Base-by-base conservation (phyloP, 108 stramenopile genomes). In the Seminavis robusta region DNA sequence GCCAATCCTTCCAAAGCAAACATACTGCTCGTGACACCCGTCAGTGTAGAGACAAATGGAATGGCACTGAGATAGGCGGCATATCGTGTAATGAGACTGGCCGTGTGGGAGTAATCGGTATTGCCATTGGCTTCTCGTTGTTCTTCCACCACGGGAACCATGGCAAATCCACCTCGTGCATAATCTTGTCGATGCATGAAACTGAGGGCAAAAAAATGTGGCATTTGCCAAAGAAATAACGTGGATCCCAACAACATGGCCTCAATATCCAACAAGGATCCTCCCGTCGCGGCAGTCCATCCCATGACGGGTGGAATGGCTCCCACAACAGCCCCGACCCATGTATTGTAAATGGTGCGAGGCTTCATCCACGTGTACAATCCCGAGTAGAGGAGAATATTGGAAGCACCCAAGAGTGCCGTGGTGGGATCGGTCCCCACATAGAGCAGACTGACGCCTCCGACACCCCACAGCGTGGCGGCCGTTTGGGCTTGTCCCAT, bases 291-390 rank as follows among this genome's bases (percentile, higher is more conserved):
- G 13, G 98, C 98, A 30, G 92, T 83, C 84, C 91, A 99, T 17
- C 97, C 99, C 93, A 99, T 99, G 19, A 99, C 78, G 5, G 99
- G 99, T 0, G 99, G 99, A 11, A 99, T 76, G 4, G 95, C 98
- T 24, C 99, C 99, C 7, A 99, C 99, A 9, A 98, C 79, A 4
- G 98, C 95, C 11, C 99, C 99, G 5, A 99, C 81, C 96, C 94
- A 97, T 0, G 99, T 98, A 79, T 99, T 99, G 48, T 74, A 65
- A 53, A 94, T 92, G 6, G 93, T 81, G 17, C 77, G 41, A n/a
- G 92, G 89, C 57, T 99, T 99, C 65, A 94, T 63, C 56, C 82
- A 90, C 16, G 99, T 99, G 78, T 99, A 99, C n/a, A 95, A 49
- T 45, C 92, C 95, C 8, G 95, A 69, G 63, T 99, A 99, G 31